These are phyloP conservation scores for Atractiella rhizophila DNA, from an alignment of 768 basidiomycete species.

Conservation along the genomic window DNA sequence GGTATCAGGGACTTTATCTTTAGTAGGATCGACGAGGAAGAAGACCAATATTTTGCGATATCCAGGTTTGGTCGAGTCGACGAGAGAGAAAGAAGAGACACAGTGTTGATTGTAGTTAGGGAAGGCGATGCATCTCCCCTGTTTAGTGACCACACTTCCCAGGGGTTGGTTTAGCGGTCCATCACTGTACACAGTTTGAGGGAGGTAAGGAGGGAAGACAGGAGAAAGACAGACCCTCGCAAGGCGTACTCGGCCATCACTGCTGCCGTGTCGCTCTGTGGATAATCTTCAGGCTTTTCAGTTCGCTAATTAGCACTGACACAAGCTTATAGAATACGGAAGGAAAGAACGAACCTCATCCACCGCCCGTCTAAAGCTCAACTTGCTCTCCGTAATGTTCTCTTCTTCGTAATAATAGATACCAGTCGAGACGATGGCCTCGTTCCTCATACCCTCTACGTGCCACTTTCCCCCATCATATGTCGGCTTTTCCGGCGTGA, in stretches of 20 bases:
- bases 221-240: too few relatives aligned
- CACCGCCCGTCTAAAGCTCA: too few relatives aligned
- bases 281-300: constrained; percentile 14
- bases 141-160: constrained; percentile 22
- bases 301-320: too few relatives aligned
- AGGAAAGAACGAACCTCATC: constrained; percentile 5
- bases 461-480: constrained; percentile 30
- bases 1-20: constrained; percentile 26
- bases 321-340: too few relatives aligned
- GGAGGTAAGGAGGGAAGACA: too few relatives aligned
- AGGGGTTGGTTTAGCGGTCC: constrained; percentile 21
- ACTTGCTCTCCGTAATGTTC: too few relatives aligned
- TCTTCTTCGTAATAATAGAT: too few relatives aligned
- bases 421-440: constrained; percentile 14
- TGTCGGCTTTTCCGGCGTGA: constrained; percentile 25
- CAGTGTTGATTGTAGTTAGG: constrained; percentile 36
- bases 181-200: too few relatives aligned
- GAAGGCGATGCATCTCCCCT: constrained; percentile 27
- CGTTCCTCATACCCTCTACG: constrained; percentile 23
- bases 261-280: constrained; percentile 21
- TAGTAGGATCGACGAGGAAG: constrained; percentile 29
- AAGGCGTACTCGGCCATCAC: too few relatives aligned
- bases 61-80: constrained; percentile 26
- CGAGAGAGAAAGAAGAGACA: constrained; percentile 24
- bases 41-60: constrained; percentile 27